Conservation (phyloP, 352 stramenopile species). For the Globisporangium sylvaticum region DNA sequence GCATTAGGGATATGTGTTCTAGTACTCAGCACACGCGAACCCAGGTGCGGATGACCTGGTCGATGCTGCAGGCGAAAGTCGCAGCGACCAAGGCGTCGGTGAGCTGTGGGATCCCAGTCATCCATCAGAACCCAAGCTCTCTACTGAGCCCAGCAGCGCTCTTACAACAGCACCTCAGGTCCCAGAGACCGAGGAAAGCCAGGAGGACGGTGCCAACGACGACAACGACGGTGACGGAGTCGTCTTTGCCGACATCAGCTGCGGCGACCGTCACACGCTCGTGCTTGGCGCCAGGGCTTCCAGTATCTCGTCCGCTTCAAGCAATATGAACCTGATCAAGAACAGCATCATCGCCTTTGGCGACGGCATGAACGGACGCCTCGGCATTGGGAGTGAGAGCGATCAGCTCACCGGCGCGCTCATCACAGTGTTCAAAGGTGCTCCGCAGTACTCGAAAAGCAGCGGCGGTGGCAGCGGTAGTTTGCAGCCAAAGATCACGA, state of each 20-base stretch:
- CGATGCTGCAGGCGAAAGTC: conserved; percentile 20
- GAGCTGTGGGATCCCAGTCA: conserved; percentile 9
- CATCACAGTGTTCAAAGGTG: conserved; percentile 29
- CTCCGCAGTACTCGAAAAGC: not conserved
- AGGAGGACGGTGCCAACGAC: conserved; percentile 15
- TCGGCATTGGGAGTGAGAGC: conserved; percentile 48
- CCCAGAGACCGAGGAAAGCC: not conserved
- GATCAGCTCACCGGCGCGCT: conserved; percentile 41
- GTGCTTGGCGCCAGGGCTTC: conserved; percentile 20
- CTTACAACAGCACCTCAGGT: not conserved
- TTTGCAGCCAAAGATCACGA: conserved; percentile 29
- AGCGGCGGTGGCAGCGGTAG: not conserved
- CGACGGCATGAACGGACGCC: conserved; percentile 62
- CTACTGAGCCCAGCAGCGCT: not conserved
- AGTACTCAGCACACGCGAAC: conserved; percentile 21
- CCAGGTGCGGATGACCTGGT: conserved; percentile 39
- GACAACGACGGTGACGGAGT: conserved; percentile 22
- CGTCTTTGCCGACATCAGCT: conserved; percentile 61
- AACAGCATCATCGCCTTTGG: conserved; percentile 58
- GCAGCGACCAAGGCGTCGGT: not conserved
- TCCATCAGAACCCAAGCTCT: not conserved
- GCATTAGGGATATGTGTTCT: conserved; percentile 21
- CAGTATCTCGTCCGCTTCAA: not conserved
- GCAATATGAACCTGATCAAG: conserved; percentile 15
- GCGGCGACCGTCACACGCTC: conserved; percentile 65